Evolutionary conservation across 139 green algal species (phyloP), one percentile per base, ranked within the genome.

Genomic region (Chlamydomonas incerta): DNA sequence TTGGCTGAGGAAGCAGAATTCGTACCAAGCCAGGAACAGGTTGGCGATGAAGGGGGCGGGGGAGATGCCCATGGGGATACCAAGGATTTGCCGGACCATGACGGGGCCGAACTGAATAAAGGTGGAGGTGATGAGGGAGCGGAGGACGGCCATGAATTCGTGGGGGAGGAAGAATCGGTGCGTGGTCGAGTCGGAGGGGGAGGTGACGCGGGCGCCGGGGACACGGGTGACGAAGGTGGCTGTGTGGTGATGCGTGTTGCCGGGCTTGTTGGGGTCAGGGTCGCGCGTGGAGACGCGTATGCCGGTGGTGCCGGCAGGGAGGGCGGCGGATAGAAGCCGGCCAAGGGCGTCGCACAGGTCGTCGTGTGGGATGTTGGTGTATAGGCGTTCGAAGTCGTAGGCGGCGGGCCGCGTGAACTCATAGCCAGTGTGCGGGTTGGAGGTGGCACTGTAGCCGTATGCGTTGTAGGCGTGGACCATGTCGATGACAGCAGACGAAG

Each of bases 61-160:
- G 23, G 73, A 15, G 47, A 79, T 79, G 52, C 52, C 73, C 73
- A 68, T 68, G 20, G 73, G 73, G 47, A 79, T 79, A 13, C 72
- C 72, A 13, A 29, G 46, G 14, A 65, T 28, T 29, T 79, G 72
- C 15, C 41, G 35, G 0, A 79, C 72, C 3, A 65, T 29, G 47
- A 15, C 28, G 14, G 28, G 46, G 9, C 72, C 72, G 13, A 79
- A 47, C 20, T 29, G 8, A 72, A 50, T 72, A 33, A 72, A 72
- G 33, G 67, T 72, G 67, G 33, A 3, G 33, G 33, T 14, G 33
- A 72, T 34, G 3, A 72, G 67, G 1, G 33, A 1, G 14, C 23
- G 31, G 20, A 72, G n/a, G 33, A n/a, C 2, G n/a, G 24, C 15
- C 17, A 37, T 21, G 17, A 72, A 72, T 29, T 72, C 67, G 17